Percentiles rank a stretch among this genome's conserved stretches.
These are phyloP conservation scores for Penicillium sp. DNA, from an alignment of 2,329 filamentous ascomycete species.

Conservation along the genomic window DNA sequence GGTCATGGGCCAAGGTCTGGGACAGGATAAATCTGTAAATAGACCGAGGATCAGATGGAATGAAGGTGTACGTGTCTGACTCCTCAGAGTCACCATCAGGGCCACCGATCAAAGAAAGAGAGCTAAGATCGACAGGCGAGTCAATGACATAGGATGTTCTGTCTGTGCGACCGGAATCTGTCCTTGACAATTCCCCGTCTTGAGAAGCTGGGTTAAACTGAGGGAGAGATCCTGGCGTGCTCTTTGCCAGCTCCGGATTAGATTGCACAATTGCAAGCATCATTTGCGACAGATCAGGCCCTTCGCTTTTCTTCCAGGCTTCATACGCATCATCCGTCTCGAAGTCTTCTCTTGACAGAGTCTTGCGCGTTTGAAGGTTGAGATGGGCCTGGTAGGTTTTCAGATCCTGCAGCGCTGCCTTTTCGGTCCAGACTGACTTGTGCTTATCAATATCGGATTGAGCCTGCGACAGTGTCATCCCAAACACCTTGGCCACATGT, in stretches of 20 bases:
- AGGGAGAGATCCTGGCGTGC: constrained; percentile 58
- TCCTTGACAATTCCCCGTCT: constrained; percentile 45
- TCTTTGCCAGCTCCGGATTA: constrained; percentile 78
- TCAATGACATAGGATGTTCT: constrained; percentile 57
- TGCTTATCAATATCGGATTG: constrained; percentile 84
- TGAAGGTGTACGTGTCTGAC: constrained; percentile 72
- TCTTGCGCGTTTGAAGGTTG: constrained; percentile 69
- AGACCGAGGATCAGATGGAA: constrained; percentile 73
- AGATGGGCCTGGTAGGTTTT: constrained; percentile 90
- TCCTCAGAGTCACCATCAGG: constrained; percentile 39
- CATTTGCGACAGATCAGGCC: constrained; percentile 81
- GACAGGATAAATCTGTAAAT: constrained; percentile 79
- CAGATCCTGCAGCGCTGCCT: constrained; percentile 81
- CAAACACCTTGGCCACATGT: constrained; percentile 80
- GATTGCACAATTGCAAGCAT: constrained; percentile 85
- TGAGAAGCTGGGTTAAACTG: constrained; percentile 47
- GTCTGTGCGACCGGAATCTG: constrained; percentile 42
- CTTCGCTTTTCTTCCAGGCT: constrained; percentile 85
- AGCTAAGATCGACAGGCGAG: constrained; percentile 56
- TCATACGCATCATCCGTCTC: constrained; percentile 83
- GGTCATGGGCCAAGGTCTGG: constrained; percentile 63
- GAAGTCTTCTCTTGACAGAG: constrained; percentile 79
- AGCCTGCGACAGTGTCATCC: constrained; percentile 68
- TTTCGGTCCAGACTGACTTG: constrained; percentile 79
- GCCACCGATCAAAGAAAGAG: constrained; percentile 55